Evolutionary conservation across 345 rosid species (phyloP).

Genomic region (Turritis glabra): DNA sequence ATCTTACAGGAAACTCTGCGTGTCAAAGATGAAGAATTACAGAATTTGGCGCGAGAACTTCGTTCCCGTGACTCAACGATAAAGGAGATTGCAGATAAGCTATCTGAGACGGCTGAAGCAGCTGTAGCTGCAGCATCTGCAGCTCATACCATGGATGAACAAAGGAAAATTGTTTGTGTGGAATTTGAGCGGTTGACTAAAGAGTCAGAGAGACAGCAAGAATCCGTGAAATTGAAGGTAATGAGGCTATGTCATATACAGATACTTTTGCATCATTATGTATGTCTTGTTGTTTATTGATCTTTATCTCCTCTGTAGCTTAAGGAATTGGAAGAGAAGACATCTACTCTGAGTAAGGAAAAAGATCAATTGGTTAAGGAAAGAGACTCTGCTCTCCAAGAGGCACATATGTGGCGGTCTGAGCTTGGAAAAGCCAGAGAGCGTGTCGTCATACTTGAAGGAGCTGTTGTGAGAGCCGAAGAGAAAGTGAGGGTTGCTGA

Average conservation of each 20-base stretch:
- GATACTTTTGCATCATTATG: not conserved
- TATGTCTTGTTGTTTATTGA: conserved; percentile 22
- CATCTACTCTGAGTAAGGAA: conserved; percentile 57
- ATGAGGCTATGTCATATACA: conserved; percentile 20
- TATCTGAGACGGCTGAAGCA: conserved; percentile 97
- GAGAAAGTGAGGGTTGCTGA: conserved; percentile 87
- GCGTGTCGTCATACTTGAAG: conserved; percentile 85
- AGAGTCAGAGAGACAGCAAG: conserved; percentile 60
- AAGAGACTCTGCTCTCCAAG: conserved; percentile 83
- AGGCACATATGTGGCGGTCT: conserved; percentile 95
- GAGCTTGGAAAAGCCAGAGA: conserved; percentile 98
- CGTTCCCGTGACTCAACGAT: conserved; percentile 94
- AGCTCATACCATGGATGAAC: conserved; percentile 91
- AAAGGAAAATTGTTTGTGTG: conserved; percentile 68
- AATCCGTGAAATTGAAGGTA: conserved; percentile 63
- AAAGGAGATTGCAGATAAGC: conserved; percentile 84
- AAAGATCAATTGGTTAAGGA: conserved; percentile 75
- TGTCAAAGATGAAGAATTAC: conserved; percentile 96
- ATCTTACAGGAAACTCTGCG: conserved; percentile 81
- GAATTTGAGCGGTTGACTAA: conserved; percentile 75
- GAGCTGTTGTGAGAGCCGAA: conserved; percentile 86
- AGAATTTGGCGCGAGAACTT: conserved; percentile 78
- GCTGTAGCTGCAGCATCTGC: conserved; percentile 98
- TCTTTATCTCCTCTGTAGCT: conserved; percentile 49
- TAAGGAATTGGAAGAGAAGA: conserved; percentile 72